Conservation (phyloP, 164 flowering plant species). For the Dillenia suffruticosa region DNA sequence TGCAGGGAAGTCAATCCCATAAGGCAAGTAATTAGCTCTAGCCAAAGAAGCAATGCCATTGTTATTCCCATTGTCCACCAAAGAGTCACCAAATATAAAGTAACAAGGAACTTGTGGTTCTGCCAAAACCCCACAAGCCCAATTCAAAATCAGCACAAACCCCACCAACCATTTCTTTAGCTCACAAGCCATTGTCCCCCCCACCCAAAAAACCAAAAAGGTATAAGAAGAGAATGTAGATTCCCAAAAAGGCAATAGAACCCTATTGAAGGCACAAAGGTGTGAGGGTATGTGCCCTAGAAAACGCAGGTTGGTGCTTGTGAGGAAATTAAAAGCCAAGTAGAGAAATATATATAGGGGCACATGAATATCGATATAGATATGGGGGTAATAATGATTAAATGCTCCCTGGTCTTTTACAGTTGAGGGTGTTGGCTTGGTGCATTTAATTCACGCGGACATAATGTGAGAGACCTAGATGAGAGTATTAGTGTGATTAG, state of each 20-base stretch:
- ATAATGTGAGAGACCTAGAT: conserved; percentile 9
- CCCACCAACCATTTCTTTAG: conserved; percentile 2
- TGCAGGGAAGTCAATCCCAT: conserved; percentile 64
- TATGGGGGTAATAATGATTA: background rate
- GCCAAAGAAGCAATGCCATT: conserved; percentile 54
- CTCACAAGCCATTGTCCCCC: conserved; percentile 2
- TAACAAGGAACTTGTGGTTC: conserved; percentile 59
- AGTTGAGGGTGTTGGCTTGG: conserved; percentile 25
- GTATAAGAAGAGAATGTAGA: background rate
- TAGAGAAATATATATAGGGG: conserved; percentile 8
- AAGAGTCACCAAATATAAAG: conserved; percentile 81
- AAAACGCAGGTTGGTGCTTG: background rate
- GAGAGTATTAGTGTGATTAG: too few species aligned
- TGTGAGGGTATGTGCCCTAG: too few species aligned
- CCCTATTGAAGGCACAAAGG: too few species aligned
- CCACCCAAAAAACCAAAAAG: background rate
- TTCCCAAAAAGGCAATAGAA: background rate
- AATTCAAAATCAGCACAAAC: conserved; percentile 3
- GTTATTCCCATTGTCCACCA: conserved; percentile 82
- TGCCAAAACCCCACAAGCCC: conserved; percentile 6
- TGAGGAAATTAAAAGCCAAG: conserved; percentile 7
- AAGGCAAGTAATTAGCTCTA: conserved; percentile 60
- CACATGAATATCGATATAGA: background rate
- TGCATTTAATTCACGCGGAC: conserved; percentile 45
- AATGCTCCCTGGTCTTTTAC: conserved; percentile 10